Base-by-base conservation (phyloP, 1,284 basidiomycete genomes). In the Pseudozyma pruni region DNA sequence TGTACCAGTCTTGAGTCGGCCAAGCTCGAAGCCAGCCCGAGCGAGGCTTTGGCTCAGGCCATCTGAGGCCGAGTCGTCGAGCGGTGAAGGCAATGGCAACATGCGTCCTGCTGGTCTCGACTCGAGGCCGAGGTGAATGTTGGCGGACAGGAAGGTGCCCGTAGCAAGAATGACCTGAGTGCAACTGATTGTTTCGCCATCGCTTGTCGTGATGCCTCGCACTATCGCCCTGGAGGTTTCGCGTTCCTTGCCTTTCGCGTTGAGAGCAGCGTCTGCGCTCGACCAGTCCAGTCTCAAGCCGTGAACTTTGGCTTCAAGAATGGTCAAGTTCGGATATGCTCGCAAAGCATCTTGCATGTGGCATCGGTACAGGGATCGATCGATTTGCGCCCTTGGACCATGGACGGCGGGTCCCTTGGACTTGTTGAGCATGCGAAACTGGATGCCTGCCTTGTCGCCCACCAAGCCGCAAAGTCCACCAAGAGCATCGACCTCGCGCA, bases 381-480 rank as follows among this genome's bases (percentile, higher is more conserved):
- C 92, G 41, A 94, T 90, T 82, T 94, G 93, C 1, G 92, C 91
- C 68, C 92, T 85, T 14, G 91, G 92, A n/a, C 92, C 92, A 90
- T 92, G 71, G 27, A 93, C 92, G 2, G 93, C 93, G 16, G 92
- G 88, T 1, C 93, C 92, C 76, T 91, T 93, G 1, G 91, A 91
- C 34, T 86, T 85, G 78, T 95, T 94, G 55, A 95, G 83, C 70
- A 94, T 89, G 42, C 90, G 90, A 72, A 93, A 94, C 76, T 93
- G 90, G 53, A 93, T 91, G 0, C 92, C 92, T 0, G 93, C 90
- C 74, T 89, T 88, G 81, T 94, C 93, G 64, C 90, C 87, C 27
- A 91, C 87, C 27, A 85, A 83, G 2, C 89, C 91, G 85, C 91
- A 92, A 8, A 93, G 80, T 1, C 92, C 92, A 72, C 91, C 92